These are phyloP conservation scores for Malus asiatica DNA, from an alignment of 306 rosid species.

Conservation along the genomic window DNA sequence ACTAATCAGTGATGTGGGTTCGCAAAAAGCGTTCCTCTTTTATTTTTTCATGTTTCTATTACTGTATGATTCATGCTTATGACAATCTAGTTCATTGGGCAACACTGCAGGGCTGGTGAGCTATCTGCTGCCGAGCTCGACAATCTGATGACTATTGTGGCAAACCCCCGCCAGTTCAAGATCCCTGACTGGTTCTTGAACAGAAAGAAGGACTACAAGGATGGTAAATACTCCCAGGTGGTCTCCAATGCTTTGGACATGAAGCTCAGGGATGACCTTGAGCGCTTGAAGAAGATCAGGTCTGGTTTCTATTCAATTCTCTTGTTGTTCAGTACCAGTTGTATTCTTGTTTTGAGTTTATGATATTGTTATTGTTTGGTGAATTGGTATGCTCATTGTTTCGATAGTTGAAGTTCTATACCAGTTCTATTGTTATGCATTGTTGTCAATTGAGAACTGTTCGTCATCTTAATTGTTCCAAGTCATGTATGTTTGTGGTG, in stretches of 20 bases:
- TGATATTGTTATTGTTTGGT: background rate
- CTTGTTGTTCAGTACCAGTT: too few species aligned
- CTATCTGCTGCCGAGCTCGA: slow-evolving; percentile 52
- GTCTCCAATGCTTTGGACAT: slow-evolving; percentile 72
- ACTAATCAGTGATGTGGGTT: background rate
- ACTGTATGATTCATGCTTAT: background rate
- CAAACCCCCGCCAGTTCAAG: slow-evolving; percentile 64
- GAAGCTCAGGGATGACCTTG: slow-evolving; percentile 84
- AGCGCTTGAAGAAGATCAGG: slow-evolving; percentile 92
- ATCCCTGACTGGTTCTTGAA: slow-evolving; percentile 76
- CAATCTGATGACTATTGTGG: slow-evolving; percentile 51
- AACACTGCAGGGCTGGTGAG: slow-evolving; percentile 59
- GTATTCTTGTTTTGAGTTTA: background rate
- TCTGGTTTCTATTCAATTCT: background rate
- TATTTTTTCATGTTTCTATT: background rate
- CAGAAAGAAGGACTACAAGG: slow-evolving; percentile 77
- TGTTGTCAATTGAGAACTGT: background rate
- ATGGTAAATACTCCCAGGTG: slow-evolving; percentile 64
- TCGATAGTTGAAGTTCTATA: background rate
- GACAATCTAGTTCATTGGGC: background rate
- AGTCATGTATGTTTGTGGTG: background rate
- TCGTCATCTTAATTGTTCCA: background rate
- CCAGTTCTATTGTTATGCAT: background rate
- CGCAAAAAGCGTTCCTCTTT: background rate
- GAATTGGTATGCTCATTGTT: background rate